Conservation (phyloP, 352 stramenopile species). For the Pythium monospermum region DNA sequence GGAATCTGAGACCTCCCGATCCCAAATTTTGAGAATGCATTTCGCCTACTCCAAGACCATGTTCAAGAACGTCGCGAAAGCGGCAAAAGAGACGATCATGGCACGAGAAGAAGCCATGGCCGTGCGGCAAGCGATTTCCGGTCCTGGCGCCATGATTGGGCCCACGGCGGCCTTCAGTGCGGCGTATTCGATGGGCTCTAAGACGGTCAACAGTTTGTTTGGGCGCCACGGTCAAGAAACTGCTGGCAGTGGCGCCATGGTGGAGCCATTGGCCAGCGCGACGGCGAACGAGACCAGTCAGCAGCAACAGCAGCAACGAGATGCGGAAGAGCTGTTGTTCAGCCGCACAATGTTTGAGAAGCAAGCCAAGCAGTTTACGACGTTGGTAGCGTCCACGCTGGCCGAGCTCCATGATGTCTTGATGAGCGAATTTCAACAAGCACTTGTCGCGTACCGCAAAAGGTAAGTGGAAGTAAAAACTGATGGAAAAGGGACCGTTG, state of each 20-base stretch:
- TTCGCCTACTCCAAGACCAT: conserved; percentile 49
- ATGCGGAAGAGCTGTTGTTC: conserved; percentile 52
- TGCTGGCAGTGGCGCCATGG: too few species aligned
- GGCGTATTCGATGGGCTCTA: conserved; percentile 69
- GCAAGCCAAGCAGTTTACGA: conserved; percentile 42
- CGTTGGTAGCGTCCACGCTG: conserved; percentile 29
- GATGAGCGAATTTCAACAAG: conserved; percentile 16
- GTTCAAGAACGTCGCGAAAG: conserved; percentile 36
- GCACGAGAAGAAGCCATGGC: conserved; percentile 61
- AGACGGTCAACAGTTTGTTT: conserved; percentile 70
- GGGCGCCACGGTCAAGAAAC: conserved; percentile 19
- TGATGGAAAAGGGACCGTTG: too few species aligned
- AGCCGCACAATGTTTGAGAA: conserved; percentile 71
- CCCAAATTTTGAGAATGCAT: conserved; percentile 56
- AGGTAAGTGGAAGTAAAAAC: too few species aligned
- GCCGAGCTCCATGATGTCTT: conserved; percentile 23
- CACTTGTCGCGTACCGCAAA: conserved; percentile 27
- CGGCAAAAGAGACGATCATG: conserved; percentile 49
- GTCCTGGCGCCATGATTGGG: conserved; percentile 65
- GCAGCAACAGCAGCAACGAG: background rate
- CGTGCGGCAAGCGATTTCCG: conserved; percentile 59
- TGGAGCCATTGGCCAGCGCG: background rate
- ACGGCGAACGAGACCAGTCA: background rate
- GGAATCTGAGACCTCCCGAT: conserved; percentile 45
- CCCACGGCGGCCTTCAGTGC: conserved; percentile 60